Base-by-base conservation (phyloP, 192 early-diverging fungal species). In the Podila verticillata region DNA sequence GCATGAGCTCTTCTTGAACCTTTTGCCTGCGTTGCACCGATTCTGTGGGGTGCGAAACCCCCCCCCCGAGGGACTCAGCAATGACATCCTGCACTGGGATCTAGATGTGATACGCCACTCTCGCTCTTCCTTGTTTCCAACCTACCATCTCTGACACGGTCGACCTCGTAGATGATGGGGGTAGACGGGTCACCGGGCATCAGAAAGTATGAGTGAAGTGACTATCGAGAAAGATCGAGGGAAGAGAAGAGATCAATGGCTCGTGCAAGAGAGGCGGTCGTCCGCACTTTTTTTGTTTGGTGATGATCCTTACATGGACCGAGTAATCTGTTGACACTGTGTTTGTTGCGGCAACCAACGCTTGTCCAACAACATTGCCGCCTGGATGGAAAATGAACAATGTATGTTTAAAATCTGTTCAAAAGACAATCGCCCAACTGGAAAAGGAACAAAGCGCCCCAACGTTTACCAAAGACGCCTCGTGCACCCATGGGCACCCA, bases 161-260 rank as follows among this genome's bases (percentile, higher is more conserved):
- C 84, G 3, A 97, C 95, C 20, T 91, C 83, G 79, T 94, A 97
- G 0, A 94, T 66, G 64, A 97, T 96, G 28, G 94, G 95, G 0
- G 90, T 86, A 28, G 86, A 72, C 59, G 87, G 87, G 59, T 91
- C 87, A 5, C 94, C 96, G 8, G 95, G 86, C 5, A 95, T 77
- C 30, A 98, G 72, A 74, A 98, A 98, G 82, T 98, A 96, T 72
- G 89, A 93, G 73, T 97, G 95, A 10, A 97, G 80, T 5, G 95
- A 96, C 86, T 87, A 87, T 57, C 35, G 29, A 65, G 70, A 29
- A 39, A 32, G 63, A 61, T 19, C 24, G 35, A 61, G 26, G 26
- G 36, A 35, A 3, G 19, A 58, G 31, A 29, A 15, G 24, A 9
- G 29, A 15, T 48, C 63, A 49, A 65, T 22, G 51, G 7, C 51